Evolutionary conservation across 2,329 filamentous ascomycete species (phyloP).

Genomic region (Oidium heveae): DNA sequence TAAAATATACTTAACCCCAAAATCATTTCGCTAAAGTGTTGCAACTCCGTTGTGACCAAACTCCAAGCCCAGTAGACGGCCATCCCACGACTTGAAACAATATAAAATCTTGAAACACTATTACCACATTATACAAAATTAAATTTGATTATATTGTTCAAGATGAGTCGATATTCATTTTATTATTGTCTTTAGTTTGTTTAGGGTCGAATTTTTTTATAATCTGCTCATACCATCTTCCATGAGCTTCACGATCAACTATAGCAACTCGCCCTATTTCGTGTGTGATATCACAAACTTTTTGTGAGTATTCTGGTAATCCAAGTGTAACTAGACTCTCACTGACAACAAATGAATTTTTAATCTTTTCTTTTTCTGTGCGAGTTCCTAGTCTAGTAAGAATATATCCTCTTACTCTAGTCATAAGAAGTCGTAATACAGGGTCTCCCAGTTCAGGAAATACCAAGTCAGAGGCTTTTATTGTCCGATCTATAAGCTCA

Average conservation of each 20-base stretch:
- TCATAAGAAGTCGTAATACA: constrained; percentile 39
- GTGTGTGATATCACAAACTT: constrained; percentile 43
- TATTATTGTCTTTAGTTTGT: not conserved
- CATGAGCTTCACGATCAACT: constrained; percentile 44
- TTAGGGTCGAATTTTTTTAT: not conserved
- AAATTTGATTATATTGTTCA: too few species aligned
- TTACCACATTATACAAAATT: too few species aligned
- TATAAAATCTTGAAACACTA: too few species aligned
- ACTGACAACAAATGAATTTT: constrained; percentile 39
- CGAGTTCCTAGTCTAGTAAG: constrained; percentile 36
- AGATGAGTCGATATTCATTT: not conserved
- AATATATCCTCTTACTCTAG: constrained; percentile 40
- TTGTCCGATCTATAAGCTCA: constrained; percentile 30
- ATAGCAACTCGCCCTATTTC: constrained; percentile 36
- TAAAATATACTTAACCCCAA: too few species aligned
- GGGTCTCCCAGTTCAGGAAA: constrained; percentile 21
- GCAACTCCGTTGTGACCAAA: too few species aligned
- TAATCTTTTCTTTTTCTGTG: constrained; percentile 44
- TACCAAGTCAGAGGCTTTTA: constrained; percentile 12
- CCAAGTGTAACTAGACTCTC: constrained; percentile 46
- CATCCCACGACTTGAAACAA: too few species aligned
- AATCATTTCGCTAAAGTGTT: too few species aligned
- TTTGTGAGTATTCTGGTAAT: constrained; percentile 46
- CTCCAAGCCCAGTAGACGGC: too few species aligned
- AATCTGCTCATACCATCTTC: constrained; percentile 36